Evolutionary conservation across 2,329 filamentous ascomycete genomes (phyloP), one percentile per base, ranked within the genome.

Genomic region (Colletotrichum coccodes): DNA sequence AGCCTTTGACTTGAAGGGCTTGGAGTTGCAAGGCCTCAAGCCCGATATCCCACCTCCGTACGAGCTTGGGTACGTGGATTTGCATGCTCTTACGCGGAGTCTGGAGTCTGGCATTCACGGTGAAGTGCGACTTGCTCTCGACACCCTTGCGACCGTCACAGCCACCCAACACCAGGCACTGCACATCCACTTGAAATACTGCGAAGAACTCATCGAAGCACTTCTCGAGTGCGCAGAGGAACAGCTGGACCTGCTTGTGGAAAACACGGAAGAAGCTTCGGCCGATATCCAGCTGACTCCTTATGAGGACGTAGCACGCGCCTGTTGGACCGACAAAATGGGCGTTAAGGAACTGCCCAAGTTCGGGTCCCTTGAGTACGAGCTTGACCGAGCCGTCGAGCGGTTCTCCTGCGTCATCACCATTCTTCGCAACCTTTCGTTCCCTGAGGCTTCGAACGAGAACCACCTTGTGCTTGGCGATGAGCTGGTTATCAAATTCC

Each of bases 361-460:
- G 40, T 92, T 96, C 76, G 95, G 94, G 3, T 92, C 91, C 3
- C 81, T 86, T 16, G 92, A 91, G 34, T 95, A 97, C 77, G 90
- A 95, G 59, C 87, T 98, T 3, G 94, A 97, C 75, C 90, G 93
- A 57, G 93, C 95, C 3, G 94, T 95, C 4, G 95, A 98, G 74
- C 90, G 92, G 68, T 81, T 99, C 54, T 91, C 98, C 64, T 97
- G 94, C 75, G 92, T 98, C 72, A 97, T 94, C 1, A 97, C 94
- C 0, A 95, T 98, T 64, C 82, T 99, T 53, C 92, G 96, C 68
- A 99, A 99, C 74, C 87, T 98, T 18, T 98, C 96, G 0, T 98
- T 97, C 78, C 77, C 92, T 87, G 68, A 69, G 14, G 67, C 63
- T 6, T 58, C 50, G 9, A 81, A 89, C 63, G 77, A 81, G 32